Evolutionary conservation across 306 rosid genomes (phyloP), one percentile per base, ranked within the genome.

Genomic region (Glycyrrhiza uralensis): DNA sequence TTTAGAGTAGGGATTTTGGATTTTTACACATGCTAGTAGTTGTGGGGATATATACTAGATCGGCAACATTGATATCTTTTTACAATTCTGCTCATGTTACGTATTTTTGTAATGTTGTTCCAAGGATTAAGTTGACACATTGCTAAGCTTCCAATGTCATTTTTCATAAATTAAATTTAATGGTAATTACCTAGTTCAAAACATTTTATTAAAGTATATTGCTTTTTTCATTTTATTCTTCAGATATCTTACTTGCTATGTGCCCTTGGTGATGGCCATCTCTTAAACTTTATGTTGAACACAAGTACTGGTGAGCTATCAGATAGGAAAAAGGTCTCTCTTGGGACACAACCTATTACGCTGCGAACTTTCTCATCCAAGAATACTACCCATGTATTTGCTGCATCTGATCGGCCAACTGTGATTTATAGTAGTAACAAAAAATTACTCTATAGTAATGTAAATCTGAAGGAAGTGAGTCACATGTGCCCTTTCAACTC

Each of bases 401-500:
- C 99, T 45, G 99, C 99, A 30, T 95, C 97, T 6, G 99, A 91
- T 80, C 80, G 99, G 78, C 99, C 99, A 36, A 95, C 99, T 9
- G 99, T 95, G 82, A 91, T 95, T 59, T 95, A 95, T 75, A 95
- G 97, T 69, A 89, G 99, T 79, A 94, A 94, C 92, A 94, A 94
- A 81, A 94, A 91, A 58, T 59, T 94, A 70, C 97, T 91, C 36
- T 94, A 94, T 81, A 94, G 99, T 75, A 91, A 94, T 62, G 97
- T 94, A 49, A 94, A 94, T 82, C 78, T 94, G 76, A 94, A 91
- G 87, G 99, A 94, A 91, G 99, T 94, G 72, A 91, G 95, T 82
- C 93, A 94, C 77, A 94, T 94, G 99, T 94, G 97, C 84, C 99
- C 96, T 75, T 94, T 94, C 87, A 94, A 91, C 79, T 87, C 99